Evolutionary conservation across 108 stramenopile genomes (phyloP).

Genomic region (Schizochytrium sp.): DNA sequence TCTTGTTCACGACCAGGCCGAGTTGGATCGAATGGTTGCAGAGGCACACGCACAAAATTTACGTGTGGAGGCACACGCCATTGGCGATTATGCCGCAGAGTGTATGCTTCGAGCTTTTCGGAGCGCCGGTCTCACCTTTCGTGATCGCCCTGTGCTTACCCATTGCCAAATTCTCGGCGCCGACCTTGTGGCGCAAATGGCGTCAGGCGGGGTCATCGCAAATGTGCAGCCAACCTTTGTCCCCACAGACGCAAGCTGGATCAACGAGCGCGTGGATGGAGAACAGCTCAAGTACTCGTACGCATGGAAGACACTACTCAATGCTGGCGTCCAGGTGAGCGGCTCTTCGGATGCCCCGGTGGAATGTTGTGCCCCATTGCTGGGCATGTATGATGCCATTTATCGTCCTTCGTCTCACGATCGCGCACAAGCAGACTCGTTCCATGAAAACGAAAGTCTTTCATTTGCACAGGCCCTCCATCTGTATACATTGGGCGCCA

Average conservation of each 20-base stretch:
- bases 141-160: not conserved
- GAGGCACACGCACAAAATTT: not conserved
- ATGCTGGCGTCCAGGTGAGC: not conserved
- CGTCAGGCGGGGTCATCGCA: not conserved
- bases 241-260: not conserved
- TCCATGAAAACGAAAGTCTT: not conserved
- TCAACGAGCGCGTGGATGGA: not conserved
- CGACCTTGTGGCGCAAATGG: not conserved
- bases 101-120: not conserved
- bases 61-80: not conserved
- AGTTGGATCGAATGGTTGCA: not conserved
- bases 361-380: not conserved
- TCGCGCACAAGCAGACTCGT: not conserved
- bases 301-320: not conserved
- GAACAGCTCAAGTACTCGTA: not conserved
- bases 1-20: not conserved
- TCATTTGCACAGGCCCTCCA: not conserved
- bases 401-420: not conserved
- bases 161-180: not conserved
- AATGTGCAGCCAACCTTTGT: constrained; percentile 15
- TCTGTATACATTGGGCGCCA: not conserved
- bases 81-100: not conserved
- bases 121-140: not conserved
- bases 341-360: not conserved
- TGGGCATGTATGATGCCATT: constrained; percentile 1